These are phyloP conservation scores for Fusarium sp. DNA, from an alignment of 2,329 filamentous ascomycete species.

Conservation along the genomic window DNA sequence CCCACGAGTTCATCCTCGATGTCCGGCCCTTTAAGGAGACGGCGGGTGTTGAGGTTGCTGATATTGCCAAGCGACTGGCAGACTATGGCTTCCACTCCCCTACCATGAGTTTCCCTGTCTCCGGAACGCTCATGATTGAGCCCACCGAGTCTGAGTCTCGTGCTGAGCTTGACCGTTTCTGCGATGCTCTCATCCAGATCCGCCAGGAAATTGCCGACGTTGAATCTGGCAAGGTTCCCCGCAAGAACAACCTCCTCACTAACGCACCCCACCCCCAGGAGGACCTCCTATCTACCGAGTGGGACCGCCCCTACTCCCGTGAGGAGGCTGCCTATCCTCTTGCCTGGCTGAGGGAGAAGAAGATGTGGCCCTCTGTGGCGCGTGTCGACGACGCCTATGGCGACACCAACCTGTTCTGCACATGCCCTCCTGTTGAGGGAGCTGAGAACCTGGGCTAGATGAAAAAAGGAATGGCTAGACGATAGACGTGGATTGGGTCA, in stretches of 20 bases:
- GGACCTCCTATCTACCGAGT: conserved; percentile 75
- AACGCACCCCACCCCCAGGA: conserved; percentile 87
- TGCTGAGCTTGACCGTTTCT: conserved; percentile 92
- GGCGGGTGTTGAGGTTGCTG: conserved; percentile 87
- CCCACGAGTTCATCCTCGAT: conserved; percentile 97
- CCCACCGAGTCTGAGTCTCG: conserved; percentile 94
- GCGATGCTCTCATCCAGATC: conserved; percentile 87
- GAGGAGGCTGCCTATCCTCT: conserved; percentile 89
- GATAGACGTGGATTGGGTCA: conserved; percentile 16
- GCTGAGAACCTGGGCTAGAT: conserved; percentile 46
- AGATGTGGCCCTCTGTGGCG: conserved; percentile 93
- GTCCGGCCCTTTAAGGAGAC: conserved; percentile 84
- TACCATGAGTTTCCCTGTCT: conserved; percentile 95
- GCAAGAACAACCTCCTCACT: conserved; percentile 84
- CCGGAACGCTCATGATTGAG: conserved; percentile 97
- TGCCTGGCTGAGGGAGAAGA: conserved; percentile 86
- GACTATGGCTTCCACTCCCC: conserved; percentile 98
- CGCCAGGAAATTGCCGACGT: conserved; percentile 83
- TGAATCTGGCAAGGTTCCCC: conserved; percentile 80
- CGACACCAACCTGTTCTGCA: conserved; percentile 94
- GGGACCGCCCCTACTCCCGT: conserved; percentile 82
- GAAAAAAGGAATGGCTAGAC: conserved; percentile 19
- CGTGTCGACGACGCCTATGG: conserved; percentile 91
- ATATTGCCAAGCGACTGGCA: conserved; percentile 94
- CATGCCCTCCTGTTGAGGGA: conserved; percentile 84